Percentiles rank a stretch among this genome's conserved stretches.
phyloP scores from a whole-genome alignment of 257 asterid species.

The Catharanthus roseus region DNA sequence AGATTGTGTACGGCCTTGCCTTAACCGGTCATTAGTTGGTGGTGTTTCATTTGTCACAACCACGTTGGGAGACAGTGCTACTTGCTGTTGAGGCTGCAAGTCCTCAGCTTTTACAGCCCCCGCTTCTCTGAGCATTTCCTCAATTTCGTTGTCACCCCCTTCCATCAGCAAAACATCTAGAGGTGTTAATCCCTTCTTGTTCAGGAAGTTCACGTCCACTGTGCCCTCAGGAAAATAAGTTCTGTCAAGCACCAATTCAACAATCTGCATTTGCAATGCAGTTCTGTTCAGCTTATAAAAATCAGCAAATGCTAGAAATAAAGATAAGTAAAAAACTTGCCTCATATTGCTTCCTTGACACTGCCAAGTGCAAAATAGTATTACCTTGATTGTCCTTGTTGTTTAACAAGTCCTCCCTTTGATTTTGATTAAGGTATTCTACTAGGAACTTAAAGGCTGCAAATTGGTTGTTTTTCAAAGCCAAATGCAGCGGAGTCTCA shows the following conservation, averaged over 20 bases:
- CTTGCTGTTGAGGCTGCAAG: conserved; percentile 3
- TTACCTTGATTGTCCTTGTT: conserved; percentile 18
- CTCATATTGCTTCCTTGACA: conserved; percentile 41
- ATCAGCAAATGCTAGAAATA: background rate
- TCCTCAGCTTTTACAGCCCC: conserved; percentile 15
- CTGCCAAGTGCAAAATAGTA: conserved; percentile 34
- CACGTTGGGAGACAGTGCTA: background rate
- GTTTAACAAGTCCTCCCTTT: conserved; percentile 21
- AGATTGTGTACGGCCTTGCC: conserved; percentile 1
- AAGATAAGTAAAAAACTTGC: conserved; percentile 8
- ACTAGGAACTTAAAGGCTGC: conserved; percentile 19
- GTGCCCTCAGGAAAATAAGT: conserved; percentile 13
- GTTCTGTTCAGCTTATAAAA: background rate
- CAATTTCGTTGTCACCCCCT: conserved; percentile 24
- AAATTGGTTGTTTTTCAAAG: conserved; percentile 22
- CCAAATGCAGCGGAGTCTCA: conserved; percentile 23
- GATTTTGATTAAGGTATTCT: conserved; percentile 17
- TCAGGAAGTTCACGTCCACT: conserved; percentile 37
- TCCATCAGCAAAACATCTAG: conserved; percentile 27
- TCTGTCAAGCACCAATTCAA: conserved; percentile 34
- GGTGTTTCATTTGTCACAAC: conserved; percentile 11
- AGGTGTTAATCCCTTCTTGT: conserved; percentile 42
- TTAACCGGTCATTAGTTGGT: conserved; percentile 4
- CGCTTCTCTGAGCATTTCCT: conserved; percentile 16
- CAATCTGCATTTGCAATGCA: conserved; percentile 37